These are phyloP conservation scores for Raffaelea deltoideospora DNA, from an alignment of 2,329 filamentous ascomycete species.

Conservation along the genomic window DNA sequence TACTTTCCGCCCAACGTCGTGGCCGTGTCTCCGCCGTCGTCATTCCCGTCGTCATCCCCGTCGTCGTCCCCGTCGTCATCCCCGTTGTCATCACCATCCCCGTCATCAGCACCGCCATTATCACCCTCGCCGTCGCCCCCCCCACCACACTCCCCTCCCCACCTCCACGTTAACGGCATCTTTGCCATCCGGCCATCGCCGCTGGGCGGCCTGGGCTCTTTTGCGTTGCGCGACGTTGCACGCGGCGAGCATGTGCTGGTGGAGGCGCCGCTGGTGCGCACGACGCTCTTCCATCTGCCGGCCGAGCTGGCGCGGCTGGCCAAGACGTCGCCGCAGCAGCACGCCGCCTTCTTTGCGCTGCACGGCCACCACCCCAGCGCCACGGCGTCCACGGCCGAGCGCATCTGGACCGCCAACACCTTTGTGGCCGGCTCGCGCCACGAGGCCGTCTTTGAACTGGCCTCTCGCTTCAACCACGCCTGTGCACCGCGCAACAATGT, in stretches of 20 bases:
- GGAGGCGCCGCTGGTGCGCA: slow-evolving; percentile 27
- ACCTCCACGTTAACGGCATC: slow-evolving; percentile 18
- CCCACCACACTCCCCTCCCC: background rate
- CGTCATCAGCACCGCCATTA: no score
- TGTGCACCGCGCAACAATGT: slow-evolving; percentile 29
- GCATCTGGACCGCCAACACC: slow-evolving; percentile 16
- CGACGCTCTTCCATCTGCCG: slow-evolving; percentile 15
- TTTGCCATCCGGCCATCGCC: slow-evolving; percentile 25
- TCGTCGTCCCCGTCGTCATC: no score
- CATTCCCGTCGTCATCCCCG: no score
- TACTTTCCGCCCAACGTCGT: slow-evolving; percentile 5
- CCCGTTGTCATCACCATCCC: no score
- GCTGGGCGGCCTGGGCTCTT: slow-evolving; percentile 30
- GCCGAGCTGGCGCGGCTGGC: slow-evolving; percentile 21
- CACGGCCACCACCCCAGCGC: slow-evolving; percentile 13
- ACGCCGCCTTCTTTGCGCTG: slow-evolving; percentile 21
- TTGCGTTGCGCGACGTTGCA: slow-evolving; percentile 24
- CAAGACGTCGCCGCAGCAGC: slow-evolving; percentile 13
- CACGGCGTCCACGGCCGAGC: slow-evolving; percentile 1
- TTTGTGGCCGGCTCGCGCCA: slow-evolving; percentile 6
- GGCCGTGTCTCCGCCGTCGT: slow-evolving; percentile 1
- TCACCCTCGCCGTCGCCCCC: background rate
- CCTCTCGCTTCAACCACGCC: slow-evolving; percentile 43
- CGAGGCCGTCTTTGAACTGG: slow-evolving; percentile 17
- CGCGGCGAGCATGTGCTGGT: slow-evolving; percentile 25